Conservation (phyloP, 768 basidiomycete species). For the Russula sp. region DNA sequence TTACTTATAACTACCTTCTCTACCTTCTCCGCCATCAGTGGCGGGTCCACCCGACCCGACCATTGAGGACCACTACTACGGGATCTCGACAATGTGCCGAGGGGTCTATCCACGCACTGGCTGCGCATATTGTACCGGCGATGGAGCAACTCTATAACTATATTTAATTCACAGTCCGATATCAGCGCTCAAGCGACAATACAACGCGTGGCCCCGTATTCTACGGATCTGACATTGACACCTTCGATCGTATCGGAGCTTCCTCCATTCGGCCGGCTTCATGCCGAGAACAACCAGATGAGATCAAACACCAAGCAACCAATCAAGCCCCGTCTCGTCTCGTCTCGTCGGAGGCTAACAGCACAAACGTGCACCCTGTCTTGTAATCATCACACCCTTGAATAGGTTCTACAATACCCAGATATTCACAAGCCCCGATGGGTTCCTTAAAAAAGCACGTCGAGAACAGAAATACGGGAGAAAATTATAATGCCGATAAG, state of each 20-base stretch:
- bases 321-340: not conserved
- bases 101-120: not conserved
- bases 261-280: not conserved
- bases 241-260: constrained; percentile 4
- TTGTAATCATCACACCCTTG: too few species aligned
- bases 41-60: too few species aligned
- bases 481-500: constrained; percentile 1
- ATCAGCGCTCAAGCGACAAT: constrained; percentile 5
- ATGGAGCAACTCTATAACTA: not conserved
- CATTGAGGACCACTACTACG: not conserved
- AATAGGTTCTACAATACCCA: not conserved
- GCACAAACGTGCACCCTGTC: not conserved
- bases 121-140: not conserved
- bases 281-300: not conserved
- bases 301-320: not conserved
- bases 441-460: not conserved
- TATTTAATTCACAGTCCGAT: not conserved
- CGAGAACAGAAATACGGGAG: not conserved
- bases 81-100: not conserved
- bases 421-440: not conserved
- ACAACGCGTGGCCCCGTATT: constrained; percentile 3
- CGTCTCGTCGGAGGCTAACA: not conserved
- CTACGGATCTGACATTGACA: constrained; percentile 3
- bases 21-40: too few species aligned
- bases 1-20: too few species aligned